Percentiles rank a stretch among this genome's conserved stretches.
These are phyloP conservation scores for Breynia disticha DNA, from an alignment of 441 rosid species.

Conservation along the genomic window DNA sequence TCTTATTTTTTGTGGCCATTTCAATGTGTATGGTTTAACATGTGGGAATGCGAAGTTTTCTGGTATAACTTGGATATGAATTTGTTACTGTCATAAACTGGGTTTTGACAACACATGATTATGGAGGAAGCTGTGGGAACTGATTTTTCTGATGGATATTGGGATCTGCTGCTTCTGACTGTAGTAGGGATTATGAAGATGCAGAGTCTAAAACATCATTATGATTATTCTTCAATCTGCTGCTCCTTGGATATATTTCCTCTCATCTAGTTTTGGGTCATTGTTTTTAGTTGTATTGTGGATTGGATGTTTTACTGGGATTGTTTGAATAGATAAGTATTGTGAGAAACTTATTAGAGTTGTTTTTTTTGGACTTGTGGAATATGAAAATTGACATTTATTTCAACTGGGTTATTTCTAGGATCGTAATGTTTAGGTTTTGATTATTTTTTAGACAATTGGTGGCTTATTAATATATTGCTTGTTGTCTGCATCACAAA, in stretches of 20 bases:
- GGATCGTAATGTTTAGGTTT: conserved; percentile 11
- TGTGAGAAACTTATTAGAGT: neutral
- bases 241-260: neutral
- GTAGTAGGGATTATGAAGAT: neutral
- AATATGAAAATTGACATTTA: conserved; percentile 8
- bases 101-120: conserved; percentile 1
- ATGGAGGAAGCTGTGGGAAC: conserved; percentile 8
- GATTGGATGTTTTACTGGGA: no score
- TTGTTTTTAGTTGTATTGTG: no score
- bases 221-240: no score
- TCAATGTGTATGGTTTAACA: conserved; percentile 14
- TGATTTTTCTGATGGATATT: conserved; percentile 9
- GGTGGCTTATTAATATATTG: conserved; percentile 7
- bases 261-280: no score
- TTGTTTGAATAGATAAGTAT: neutral
- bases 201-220: no score
- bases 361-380: neutral
- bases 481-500: conserved; percentile 5
- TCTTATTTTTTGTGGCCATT: conserved; percentile 20
- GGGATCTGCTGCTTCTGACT: conserved; percentile 3
- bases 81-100: neutral
- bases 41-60: conserved; percentile 5
- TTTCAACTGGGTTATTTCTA: conserved; percentile 4
- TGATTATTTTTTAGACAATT: conserved; percentile 5
- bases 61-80: conserved; percentile 5